phyloP scores from a whole-genome alignment of 129 eudicot genomes.

The Helianthus annuus region HanXRQr2.0-SUNRISE NC_035446.2:162554803-162555302 shows the following conservation, averaged over 20 bases:
- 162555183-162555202: constrained; percentile 26
- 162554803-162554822: not conserved
- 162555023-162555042: constrained; percentile 1
- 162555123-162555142: constrained; percentile 24
- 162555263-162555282: not conserved
- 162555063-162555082: not conserved
- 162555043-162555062: not conserved
- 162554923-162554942: constrained; percentile 68
- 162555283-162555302: not conserved
- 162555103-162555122: constrained; percentile 26
- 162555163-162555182: constrained; percentile 5
- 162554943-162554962: constrained; percentile 65
- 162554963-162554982: constrained; percentile 70
- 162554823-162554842: not conserved
- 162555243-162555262: constrained; percentile 6
- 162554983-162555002: constrained; percentile 82
- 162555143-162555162: constrained; percentile 26
- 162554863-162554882: constrained; percentile 1
- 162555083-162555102: not conserved
- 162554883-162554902: not conserved
- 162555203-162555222: not conserved
- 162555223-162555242: constrained; percentile 8
- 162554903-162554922: constrained; percentile 12
- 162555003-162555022: constrained; percentile 56
- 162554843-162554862: not conserved